Percentiles rank a stretch among this genome's conserved stretches.
phyloP scores from a whole-genome alignment of 2,329 filamentous ascomycete genomes.

The Claviceps monticola region DNA sequence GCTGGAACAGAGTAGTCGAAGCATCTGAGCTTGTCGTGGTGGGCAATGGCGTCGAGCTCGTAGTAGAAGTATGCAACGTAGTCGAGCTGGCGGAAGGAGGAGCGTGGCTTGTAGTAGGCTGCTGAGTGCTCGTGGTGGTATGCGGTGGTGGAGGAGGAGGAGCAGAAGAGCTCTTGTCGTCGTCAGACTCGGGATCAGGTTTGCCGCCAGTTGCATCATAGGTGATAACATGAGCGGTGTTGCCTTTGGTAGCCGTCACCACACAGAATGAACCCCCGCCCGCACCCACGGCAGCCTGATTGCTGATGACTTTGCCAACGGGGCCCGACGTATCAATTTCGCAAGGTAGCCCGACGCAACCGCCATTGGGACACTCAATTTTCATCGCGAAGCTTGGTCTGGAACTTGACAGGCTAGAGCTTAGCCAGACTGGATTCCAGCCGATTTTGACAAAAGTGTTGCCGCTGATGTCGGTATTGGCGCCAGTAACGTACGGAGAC shows the following conservation, averaged over 20 bases:
- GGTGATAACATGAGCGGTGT: conserved; percentile 53
- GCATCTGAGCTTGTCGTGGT: conserved; percentile 6
- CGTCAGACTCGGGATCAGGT: conserved; percentile 11
- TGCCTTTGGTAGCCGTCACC: conserved; percentile 56
- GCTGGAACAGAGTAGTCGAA: conserved; percentile 1
- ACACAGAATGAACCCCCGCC: conserved; percentile 61
- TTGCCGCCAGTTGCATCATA: conserved; percentile 31
- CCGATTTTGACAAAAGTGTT: conserved; percentile 62
- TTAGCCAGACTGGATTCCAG: conserved; percentile 62
- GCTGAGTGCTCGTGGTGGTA: neutral
- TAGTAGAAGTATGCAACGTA: neutral
- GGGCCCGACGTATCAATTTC: conserved; percentile 47
- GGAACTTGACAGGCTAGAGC: conserved; percentile 36
- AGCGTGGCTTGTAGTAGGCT: neutral
- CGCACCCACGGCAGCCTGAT: conserved; percentile 42
- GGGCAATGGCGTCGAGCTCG: conserved; percentile 1
- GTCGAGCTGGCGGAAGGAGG: conserved; percentile 1
- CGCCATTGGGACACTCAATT: conserved; percentile 51
- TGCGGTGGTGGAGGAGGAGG: conserved; percentile 5
- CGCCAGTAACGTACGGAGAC: conserved; percentile 62
- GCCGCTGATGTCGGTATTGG: conserved; percentile 52
- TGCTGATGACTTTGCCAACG: conserved; percentile 44
- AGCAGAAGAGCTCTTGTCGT: neutral
- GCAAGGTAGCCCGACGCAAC: conserved; percentile 64
- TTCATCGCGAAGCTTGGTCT: conserved; percentile 54